Conservation (phyloP, 768 basidiomycete genomes). For the Tricholoma hemisulphureum region DNA sequence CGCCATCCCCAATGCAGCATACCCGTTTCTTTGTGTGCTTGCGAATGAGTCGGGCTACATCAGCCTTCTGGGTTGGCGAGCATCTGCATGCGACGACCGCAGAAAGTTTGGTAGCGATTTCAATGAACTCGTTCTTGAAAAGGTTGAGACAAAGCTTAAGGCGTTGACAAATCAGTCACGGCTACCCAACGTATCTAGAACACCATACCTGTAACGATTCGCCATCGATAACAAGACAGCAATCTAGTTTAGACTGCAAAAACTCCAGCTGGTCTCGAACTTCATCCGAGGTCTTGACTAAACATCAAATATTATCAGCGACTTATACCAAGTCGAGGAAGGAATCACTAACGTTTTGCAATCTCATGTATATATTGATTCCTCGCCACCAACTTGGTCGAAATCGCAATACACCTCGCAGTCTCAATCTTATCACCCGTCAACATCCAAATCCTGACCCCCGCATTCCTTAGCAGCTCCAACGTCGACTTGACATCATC, state of each 20-base stretch:
- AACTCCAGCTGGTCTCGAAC: slow-evolving; percentile 89
- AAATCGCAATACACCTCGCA: slow-evolving; percentile 96
- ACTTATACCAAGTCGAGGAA: background rate
- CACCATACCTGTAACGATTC: slow-evolving; percentile 85
- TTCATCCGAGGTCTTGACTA: slow-evolving; percentile 84
- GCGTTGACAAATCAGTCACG: background rate
- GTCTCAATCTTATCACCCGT: slow-evolving; percentile 99
- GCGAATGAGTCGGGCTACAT: slow-evolving; percentile 92
- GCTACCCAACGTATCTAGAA: background rate
- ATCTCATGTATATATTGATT: slow-evolving; percentile 98
- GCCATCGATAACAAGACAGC: slow-evolving; percentile 97
- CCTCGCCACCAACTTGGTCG: slow-evolving; percentile 91
- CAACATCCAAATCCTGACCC: slow-evolving; percentile 99
- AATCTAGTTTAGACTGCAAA: slow-evolving; percentile 90
- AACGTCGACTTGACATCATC: slow-evolving; percentile 94
- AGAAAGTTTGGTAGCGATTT: slow-evolving; percentile 92
- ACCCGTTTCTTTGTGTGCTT: slow-evolving; percentile 90
- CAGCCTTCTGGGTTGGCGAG: slow-evolving; percentile 98
- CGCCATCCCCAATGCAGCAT: slow-evolving; percentile 98
- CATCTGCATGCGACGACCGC: slow-evolving; percentile 97
- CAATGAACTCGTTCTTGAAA: slow-evolving; percentile 93
- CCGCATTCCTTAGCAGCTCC: slow-evolving; percentile 90
- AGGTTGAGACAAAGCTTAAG: slow-evolving; percentile 82
- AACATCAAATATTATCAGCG: background rate
- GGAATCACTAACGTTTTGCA: slow-evolving; percentile 66